Base-by-base conservation (phyloP, 371 early-diverging fungal genomes). In the Nematocida sp. region DNA sequence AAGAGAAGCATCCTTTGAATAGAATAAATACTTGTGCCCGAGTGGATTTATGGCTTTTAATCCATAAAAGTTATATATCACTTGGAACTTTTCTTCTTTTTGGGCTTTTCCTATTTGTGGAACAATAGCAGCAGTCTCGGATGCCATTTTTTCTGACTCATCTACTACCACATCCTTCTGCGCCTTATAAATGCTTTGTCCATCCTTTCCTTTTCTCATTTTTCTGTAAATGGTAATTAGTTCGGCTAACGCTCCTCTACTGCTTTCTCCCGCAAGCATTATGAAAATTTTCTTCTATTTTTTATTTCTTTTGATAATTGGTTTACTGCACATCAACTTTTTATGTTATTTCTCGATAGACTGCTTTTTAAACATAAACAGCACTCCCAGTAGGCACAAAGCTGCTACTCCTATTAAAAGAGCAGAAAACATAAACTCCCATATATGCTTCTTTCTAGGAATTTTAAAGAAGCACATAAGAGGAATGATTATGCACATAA, bases 401-500 rank as follows among this genome's bases (percentile, higher is more conserved):
- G 36, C 20, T 18, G 49, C 59, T n/a, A 60, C 59, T 5, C 32
- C 38, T 23, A 71, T 5, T 18, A 71, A 35, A 7, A 51, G 36
- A 54, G 35, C 13, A 7, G 45, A 56, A 26, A 25, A 23, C 3
- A 50, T 39, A 28, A 18, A 39, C 33, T 50, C 60, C 25, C 38
- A 2, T 30, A 25, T 1, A 25, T 45, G 9, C 53, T 71, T 71
- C 32, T 42, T 59, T 36, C 33, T 59, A 16, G 47, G 75, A 25
- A 71, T 13, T 36, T 51, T 53, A 33, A 61, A 20, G 7, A 71
- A 11, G 25, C 63, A 91, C 9, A 93, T 48, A 0, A 94, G 90
- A 0, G 99, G 99, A 30, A 98, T 86, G 66, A 99, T 94, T 77
- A 95, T 92, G 64, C 94, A 93, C 65, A 99, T 93, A 20, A 91